Evolutionary conservation across 768 basidiomycete species (phyloP).

Genomic region (Auricularia sp.): DNA sequence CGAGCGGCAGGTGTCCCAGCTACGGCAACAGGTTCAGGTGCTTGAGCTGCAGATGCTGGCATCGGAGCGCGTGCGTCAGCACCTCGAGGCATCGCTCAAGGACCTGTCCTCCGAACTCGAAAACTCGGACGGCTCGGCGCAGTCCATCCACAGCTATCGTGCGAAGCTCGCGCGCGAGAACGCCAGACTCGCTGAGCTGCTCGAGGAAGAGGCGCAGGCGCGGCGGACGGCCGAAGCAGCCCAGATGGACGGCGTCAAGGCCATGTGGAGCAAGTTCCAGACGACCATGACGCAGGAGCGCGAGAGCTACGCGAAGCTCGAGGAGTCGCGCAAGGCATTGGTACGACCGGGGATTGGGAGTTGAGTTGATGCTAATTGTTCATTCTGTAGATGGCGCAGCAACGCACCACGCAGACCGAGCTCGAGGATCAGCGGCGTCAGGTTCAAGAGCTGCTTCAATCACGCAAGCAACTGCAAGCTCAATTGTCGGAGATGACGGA

Average conservation of each 20-base stretch:
- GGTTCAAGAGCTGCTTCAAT: constrained; percentile 43
- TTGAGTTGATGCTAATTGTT: constrained; percentile 1
- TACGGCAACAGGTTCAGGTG: constrained; percentile 55
- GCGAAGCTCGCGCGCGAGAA: constrained; percentile 50
- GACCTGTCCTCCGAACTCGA: constrained; percentile 54
- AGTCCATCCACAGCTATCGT: constrained; percentile 48
- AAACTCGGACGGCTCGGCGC: constrained; percentile 54
- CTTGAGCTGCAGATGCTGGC: constrained; percentile 60
- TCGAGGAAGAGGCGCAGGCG: constrained; percentile 55
- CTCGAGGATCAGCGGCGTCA: constrained; percentile 55
- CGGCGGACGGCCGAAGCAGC: constrained; percentile 51
- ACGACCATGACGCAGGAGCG: constrained; percentile 48
- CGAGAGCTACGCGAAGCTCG: constrained; percentile 50
- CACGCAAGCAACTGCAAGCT: constrained; percentile 47
- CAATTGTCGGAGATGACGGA: constrained; percentile 45
- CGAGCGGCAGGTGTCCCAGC: constrained; percentile 36
- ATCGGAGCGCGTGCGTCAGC: constrained; percentile 54
- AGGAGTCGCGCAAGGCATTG: constrained; percentile 61
- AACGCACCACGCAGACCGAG: constrained; percentile 53
- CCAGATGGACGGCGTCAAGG: constrained; percentile 52
- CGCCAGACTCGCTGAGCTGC: constrained; percentile 38
- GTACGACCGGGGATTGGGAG: constrained; percentile 26
- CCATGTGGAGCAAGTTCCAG: constrained; percentile 59
- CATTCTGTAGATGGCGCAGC: constrained; percentile 47
- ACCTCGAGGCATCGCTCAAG: constrained; percentile 48